phyloP scores from a whole-genome alignment of 768 basidiomycete species.

The Naganishia randhawae region DNA sequence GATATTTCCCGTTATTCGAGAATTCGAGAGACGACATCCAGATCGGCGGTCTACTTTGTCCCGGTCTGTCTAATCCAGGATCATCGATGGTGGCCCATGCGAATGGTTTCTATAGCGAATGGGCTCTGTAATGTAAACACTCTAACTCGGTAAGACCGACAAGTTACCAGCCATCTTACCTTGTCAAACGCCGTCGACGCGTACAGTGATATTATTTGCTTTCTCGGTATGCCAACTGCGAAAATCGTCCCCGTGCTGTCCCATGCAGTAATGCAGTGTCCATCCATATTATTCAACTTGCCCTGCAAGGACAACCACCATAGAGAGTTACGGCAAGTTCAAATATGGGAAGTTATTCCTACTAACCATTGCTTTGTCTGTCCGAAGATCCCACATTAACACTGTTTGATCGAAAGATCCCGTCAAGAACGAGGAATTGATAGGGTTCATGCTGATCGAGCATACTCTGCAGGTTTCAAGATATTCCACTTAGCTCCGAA shows the following conservation, averaged over 20 bases:
- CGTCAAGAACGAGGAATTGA: constrained; percentile 94
- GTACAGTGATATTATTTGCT: constrained; percentile 42
- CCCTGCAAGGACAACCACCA: constrained; percentile 33
- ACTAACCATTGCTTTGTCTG: constrained; percentile 63
- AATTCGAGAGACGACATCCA: constrained; percentile 88
- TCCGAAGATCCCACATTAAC: constrained; percentile 88
- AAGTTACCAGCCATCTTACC: constrained; percentile 35
- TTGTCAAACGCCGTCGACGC: constrained; percentile 34
- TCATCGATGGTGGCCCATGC: constrained; percentile 77
- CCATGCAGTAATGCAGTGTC: constrained; percentile 42
- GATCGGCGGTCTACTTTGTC: constrained; percentile 80
- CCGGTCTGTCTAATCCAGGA: constrained; percentile 66
- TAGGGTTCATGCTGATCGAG: constrained; percentile 84
- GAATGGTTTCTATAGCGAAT: constrained; percentile 64
- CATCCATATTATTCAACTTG: constrained; percentile 43
- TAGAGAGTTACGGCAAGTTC: neutral
- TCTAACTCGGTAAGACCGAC: neutral
- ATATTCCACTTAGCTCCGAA: neutral
- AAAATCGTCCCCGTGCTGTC: constrained; percentile 43
- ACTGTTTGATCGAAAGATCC: constrained; percentile 91
- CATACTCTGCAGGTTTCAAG: constrained; percentile 58
- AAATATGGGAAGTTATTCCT: neutral
- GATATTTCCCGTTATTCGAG: constrained; percentile 81
- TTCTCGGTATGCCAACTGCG: constrained; percentile 42
- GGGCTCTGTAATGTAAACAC: neutral